Evolutionary conservation across 2,329 filamentous ascomycete genomes (phyloP).

Genomic region (Venturiaceae sp.): DNA sequence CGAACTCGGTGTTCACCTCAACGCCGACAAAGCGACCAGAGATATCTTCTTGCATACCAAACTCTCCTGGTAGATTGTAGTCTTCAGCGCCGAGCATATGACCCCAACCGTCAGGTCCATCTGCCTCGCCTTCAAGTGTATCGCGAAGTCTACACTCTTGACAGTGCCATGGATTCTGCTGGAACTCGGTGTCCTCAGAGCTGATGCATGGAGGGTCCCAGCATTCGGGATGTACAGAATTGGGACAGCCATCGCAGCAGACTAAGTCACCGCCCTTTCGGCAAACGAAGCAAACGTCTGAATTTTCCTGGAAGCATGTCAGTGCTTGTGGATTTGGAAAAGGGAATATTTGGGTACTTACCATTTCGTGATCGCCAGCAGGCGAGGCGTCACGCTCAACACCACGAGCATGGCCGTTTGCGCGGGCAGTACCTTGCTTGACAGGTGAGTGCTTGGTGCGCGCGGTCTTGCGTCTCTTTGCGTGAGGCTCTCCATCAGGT

Average conservation of each 20-base stretch:
- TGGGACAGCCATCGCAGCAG: conserved; percentile 86
- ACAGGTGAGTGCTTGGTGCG: conserved; percentile 4
- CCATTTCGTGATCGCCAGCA: neutral
- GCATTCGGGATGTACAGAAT: conserved; percentile 85
- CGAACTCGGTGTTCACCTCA: neutral
- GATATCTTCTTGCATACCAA: neutral
- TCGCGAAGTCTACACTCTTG: conserved; percentile 3
- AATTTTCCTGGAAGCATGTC: conserved; percentile 25
- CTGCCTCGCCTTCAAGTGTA: neutral
- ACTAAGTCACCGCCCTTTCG: conserved; percentile 74
- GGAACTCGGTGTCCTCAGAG: conserved; percentile 1
- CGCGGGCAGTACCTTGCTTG: neutral
- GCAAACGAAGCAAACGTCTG: conserved; percentile 82
- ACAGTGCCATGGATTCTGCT: conserved; percentile 6
- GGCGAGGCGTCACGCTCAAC: neutral
- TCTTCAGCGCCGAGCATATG: neutral
- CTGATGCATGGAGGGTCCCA: conserved; percentile 57
- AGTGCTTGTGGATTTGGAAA: conserved; percentile 36
- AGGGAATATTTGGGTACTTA: neutral
- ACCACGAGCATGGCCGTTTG: neutral
- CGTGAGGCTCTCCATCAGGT: neutral
- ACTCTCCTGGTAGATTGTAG: neutral
- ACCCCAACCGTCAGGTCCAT: neutral
- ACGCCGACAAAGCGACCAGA: neutral
- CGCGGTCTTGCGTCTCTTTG: conserved; percentile 5